Base-by-base conservation (phyloP, 106 monocot genomes). In the Dactylorhiza incarnata region DNA sequence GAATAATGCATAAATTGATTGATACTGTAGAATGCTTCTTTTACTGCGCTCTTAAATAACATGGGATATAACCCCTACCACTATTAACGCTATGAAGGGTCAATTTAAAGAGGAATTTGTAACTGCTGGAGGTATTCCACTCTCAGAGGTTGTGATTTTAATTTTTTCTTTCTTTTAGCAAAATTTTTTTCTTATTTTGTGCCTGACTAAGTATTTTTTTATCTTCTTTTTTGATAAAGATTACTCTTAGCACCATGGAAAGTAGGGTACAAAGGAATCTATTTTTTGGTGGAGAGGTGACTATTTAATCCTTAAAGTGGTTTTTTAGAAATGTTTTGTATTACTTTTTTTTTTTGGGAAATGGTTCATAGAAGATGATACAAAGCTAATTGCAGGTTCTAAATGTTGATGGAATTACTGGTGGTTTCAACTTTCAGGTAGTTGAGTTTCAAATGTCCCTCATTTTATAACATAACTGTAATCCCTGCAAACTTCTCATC, bases 51-150 rank as follows among this genome's bases (percentile, higher is more conserved):
- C 58, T 24, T 47, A 24, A 25, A 0, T 71, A 68, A 43, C 26
- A 68, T 68, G 43, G 43, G 68, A 68, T 43, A 68, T 43, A 29
- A 14, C 9, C 29, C 29, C 11, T 69, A 51, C 24, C 37, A 16
- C 63, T 74, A 2, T 11, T 75, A 12, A 59, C 77, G 45, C 26
- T 53, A 37, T 83, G 46, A 77, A 96, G 96, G 96, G 96, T 14
- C 96, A 90, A 89, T 96, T 91, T 78, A 96, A 96, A 80, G 96
- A 96, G 61, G 96, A 96, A 86, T 96, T 96, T 87, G 96, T 96
- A 53, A 93, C 96, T 71, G 89, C 96, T 75, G 96, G 96, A 78
- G 96, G 96, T 55, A 84, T 96, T 82, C 93, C 96, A 74, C 87
- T 96, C 25, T 81, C 96, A 69, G 96, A 96, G 96, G 95, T 96